Evolutionary conservation across 208 protist genomes (phyloP), one percentile per base, ranked within the genome.

Genomic region (Leishmania tropica): DNA sequence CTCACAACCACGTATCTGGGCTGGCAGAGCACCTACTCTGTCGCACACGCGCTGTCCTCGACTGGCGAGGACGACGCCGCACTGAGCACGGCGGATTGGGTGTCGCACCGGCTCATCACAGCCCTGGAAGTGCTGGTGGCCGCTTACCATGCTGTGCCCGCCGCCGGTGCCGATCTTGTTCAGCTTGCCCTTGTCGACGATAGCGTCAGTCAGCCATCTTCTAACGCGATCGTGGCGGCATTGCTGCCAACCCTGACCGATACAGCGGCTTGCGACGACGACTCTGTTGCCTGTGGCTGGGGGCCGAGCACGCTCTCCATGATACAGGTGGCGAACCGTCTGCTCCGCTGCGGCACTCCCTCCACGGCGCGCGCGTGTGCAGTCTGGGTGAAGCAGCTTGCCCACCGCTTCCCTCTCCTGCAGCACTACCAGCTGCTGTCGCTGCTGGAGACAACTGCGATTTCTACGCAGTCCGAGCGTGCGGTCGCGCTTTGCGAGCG

Each of bases 361-460:
- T 80, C 85, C 67, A 87, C 84, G 31, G 56, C 81, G 45, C 77
- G 85, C 37, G 92, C 94, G 1, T 88, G 86, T 82, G 76, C 76
- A 24, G 84, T 87, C 15, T 97, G 92, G 90, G 88, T 88, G 42
- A 83, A 85, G 54, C 86, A 89, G 56, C 89, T 97, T 68, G 47
- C 77, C 35, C 85, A 85, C 47, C 86, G 87, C 71, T 87, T 90
- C 60, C 92, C 94, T 37, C 82, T 94, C 24, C 86, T 95, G 28
- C 83, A 91, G 70, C 94, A 97, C 88, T 95, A 92, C 83, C 79
- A 85, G 45, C 80, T 93, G 75, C 73, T 94, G 24, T 83, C 80
- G n/a, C 76, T 91, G 73, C 64, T 97, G 37, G 86, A 89, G 17
- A 86, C 58, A 31, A 83, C 80, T 0, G 89, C 88, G 19, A 89